These are phyloP conservation scores for Xenoacremonium recifei DNA, from an alignment of 2,329 filamentous ascomycete species.

Conservation along the genomic window DNA sequence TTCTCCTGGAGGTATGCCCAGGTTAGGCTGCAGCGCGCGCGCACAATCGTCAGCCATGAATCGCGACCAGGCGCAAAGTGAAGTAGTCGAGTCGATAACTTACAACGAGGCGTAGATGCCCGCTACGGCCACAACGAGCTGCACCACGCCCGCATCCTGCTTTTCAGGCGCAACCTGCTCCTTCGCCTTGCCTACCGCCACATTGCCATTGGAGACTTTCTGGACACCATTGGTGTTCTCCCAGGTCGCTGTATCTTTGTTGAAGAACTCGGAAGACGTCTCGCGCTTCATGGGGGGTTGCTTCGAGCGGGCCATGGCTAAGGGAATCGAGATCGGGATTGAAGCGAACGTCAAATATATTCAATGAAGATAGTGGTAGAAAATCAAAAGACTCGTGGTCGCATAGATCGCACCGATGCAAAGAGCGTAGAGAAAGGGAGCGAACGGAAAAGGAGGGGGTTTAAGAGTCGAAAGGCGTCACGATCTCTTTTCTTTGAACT, in stretches of 20 bases:
- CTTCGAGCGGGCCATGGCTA: slow-evolving; percentile 69
- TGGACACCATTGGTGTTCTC: slow-evolving; percentile 31
- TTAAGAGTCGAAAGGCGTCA: too few species aligned
- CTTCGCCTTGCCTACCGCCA: slow-evolving; percentile 18
- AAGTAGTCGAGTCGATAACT: slow-evolving; percentile 33
- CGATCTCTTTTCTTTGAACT: too few species aligned
- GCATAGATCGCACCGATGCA: not conserved
- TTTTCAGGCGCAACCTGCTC: slow-evolving; percentile 29
- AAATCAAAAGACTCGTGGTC: not conserved
- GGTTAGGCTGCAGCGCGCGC: slow-evolving; percentile 61
- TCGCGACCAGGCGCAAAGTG: too few species aligned
- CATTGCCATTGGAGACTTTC: slow-evolving; percentile 20
- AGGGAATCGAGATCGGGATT: not conserved
- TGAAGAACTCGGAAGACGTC: slow-evolving; percentile 65
- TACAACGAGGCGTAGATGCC: slow-evolving; percentile 98
- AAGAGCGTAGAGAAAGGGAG: not conserved
- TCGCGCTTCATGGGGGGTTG: slow-evolving; percentile 66
- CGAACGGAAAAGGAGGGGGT: not conserved
- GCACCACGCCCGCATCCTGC: slow-evolving; percentile 62
- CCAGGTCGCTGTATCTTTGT: slow-evolving; percentile 42
- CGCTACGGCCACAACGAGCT: slow-evolving; percentile 82
- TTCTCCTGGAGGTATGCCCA: slow-evolving; percentile 98
- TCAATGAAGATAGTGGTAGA: not conserved
- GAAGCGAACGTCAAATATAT: not conserved
- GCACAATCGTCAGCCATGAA: not conserved